Conservation (phyloP, 2,329 filamentous ascomycete genomes). For the Metarhizium robertsii region DNA sequence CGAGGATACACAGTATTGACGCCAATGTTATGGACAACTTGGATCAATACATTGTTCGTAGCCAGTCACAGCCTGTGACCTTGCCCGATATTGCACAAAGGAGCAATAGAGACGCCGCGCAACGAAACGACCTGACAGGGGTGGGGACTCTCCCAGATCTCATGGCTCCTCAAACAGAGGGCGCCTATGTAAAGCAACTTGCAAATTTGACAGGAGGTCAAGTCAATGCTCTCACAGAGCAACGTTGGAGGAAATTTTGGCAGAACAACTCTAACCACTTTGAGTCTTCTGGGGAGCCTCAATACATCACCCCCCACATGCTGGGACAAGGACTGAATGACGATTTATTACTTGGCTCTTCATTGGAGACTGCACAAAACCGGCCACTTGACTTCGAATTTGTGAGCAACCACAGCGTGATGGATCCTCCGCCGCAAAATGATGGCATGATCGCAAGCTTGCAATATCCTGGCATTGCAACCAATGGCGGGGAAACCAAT, state of each 20-base stretch:
- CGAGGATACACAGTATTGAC: constrained; percentile 49
- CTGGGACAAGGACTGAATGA: neutral
- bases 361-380: neutral
- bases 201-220: neutral
- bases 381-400: neutral
- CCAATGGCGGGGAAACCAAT: neutral
- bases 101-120: neutral
- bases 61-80: constrained; percentile 8
- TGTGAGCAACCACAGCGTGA: neutral
- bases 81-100: constrained; percentile 1
- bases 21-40: constrained; percentile 30
- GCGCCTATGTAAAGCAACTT: neutral
- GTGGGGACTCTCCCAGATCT: constrained; percentile 3
- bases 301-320: neutral
- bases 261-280: constrained; percentile 1
- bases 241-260: neutral
- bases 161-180: neutral
- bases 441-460: neutral
- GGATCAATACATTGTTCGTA: constrained; percentile 18
- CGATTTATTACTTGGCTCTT: neutral
- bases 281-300: neutral
- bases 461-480: neutral
- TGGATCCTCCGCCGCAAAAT: neutral
- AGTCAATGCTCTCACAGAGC: neutral
- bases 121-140: constrained; percentile 6